Evolutionary conservation across 2,329 filamentous ascomycete genomes (phyloP).

Genomic region (Purpureocillium takamizusanense): DNA sequence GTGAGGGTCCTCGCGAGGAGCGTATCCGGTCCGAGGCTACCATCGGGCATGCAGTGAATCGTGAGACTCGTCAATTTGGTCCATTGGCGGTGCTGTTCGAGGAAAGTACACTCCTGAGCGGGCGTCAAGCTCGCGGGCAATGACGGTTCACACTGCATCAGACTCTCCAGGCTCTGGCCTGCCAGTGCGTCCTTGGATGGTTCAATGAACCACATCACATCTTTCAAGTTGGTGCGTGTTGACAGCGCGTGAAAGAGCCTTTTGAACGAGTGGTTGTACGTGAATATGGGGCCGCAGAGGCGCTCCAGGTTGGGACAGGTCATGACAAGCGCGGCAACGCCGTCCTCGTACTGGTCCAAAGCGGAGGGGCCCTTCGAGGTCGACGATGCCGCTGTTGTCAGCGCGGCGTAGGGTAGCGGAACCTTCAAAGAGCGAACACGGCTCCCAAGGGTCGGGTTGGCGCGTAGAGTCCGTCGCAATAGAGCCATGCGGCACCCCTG

Average conservation of each 20-base stretch:
- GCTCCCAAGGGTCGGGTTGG: conserved; percentile 41
- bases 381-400: conserved; percentile 16
- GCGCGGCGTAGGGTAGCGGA: conserved; percentile 31
- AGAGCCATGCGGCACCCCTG: conserved; percentile 45
- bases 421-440: conserved; percentile 50
- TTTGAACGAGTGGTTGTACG: conserved; percentile 47
- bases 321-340: conserved; percentile 53
- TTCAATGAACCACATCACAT: conserved; percentile 52
- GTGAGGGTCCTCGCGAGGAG: conserved; percentile 42
- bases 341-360: conserved; percentile 43
- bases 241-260: conserved; percentile 51
- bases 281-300: conserved; percentile 42
- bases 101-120: conserved; percentile 32
- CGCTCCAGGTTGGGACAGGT: conserved; percentile 56
- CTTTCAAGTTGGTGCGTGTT: conserved; percentile 43
- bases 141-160: conserved; percentile 14
- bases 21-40: conserved; percentile 41
- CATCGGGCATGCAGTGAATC: conserved; percentile 49
- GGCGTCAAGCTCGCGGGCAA: conserved; percentile 20
- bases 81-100: conserved; percentile 47
- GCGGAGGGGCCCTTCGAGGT: conserved; percentile 19
- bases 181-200: conserved; percentile 13
- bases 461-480: conserved; percentile 47
- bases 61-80: conserved; percentile 43
- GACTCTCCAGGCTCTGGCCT: conserved; percentile 17